A percentile compares a stretch with the other conserved stretches of the same genome.
These are phyloP conservation scores for Chrysanthemum lavandulifolium DNA, from an alignment of 129 eudicot genomes.

Conservation along the genomic window DNA sequence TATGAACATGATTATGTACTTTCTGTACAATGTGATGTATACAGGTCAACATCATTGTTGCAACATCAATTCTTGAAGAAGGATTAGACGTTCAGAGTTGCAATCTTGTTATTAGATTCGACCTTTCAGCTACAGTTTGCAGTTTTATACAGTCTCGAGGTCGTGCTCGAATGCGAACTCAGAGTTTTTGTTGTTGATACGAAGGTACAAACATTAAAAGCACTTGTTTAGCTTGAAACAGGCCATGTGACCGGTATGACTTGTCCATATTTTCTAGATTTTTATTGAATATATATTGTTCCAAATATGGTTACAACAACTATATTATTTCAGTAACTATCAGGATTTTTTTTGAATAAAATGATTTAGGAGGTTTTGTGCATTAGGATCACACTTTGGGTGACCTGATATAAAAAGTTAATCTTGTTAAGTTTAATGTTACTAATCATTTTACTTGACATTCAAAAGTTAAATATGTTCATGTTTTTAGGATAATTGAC, in stretches of 20 bases:
- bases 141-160: slow-evolving; percentile 99
- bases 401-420: too few species aligned
- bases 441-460: neutral
- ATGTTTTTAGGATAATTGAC: neutral
- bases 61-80: slow-evolving; percentile 96
- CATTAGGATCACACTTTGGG: too few species aligned
- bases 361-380: too few species aligned
- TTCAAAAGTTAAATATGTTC: neutral
- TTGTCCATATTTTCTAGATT: neutral
- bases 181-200: slow-evolving; percentile 64
- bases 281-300: neutral
- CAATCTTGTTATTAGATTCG: slow-evolving; percentile 86
- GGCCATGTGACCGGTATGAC: neutral
- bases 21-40: slow-evolving; percentile 5
- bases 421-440: neutral
- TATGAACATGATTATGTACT: neutral
- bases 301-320: too few species aligned
- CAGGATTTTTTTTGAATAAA: too few species aligned
- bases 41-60: slow-evolving; percentile 85
- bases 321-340: too few species aligned
- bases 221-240: neutral
- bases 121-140: slow-evolving; percentile 73
- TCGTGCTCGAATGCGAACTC: slow-evolving; percentile 95
- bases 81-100: slow-evolving; percentile 96
- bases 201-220: slow-evolving; percentile 39